Evolutionary conservation across 305 asterid genomes (phyloP), one percentile per base, ranked within the genome.

Genomic region (Fraxinus platypoda): DNA sequence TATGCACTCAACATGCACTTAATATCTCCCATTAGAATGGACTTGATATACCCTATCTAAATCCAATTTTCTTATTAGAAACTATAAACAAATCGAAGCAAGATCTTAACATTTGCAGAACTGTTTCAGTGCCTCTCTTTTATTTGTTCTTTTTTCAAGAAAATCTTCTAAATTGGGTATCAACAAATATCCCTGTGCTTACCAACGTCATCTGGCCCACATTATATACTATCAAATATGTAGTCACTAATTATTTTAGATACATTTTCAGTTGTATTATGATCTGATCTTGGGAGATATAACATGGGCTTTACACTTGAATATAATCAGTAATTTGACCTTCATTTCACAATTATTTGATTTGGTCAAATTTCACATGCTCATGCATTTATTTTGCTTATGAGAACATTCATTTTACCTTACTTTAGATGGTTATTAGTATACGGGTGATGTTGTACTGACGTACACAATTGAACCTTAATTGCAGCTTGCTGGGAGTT

Each of bases 401-500:
- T 25, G 33, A 23, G 17, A 62, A 23, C 6, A 62, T 62, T 25
- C 72, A 23, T 64, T 57, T 17, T 57, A 54, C 2, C 25, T 26
- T 23, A 28, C 52, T 4, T 52, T 19, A 31, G 31, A 49, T 72
- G 74, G 21, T 25, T 77, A 41, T 46, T 76, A 31, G 73, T 28
- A 41, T 0, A 54, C 74, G 8, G 78, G 34, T 70, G 31, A 73
- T 26, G 26, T 83, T 49, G 72, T 83, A 23, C 35, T 74, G 17
- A 73, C 0, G 23, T 75, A 59, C 72, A 25, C 79, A 75, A 78
- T 6, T 12, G 41, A 35, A 11, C 80, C 66, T 87, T 76, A 54
- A 82, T 75, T 84, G 90, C 93, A 94, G 99, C 88, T 90, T 95
- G 99, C 91, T 94, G 99, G 99, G 82, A 85, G 79, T 72, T 79